A percentile compares a stretch with the other conserved stretches of the same genome.
Evolutionary conservation across 768 basidiomycete species (phyloP).

Genomic region (Tephrocybe sp.): DNA sequence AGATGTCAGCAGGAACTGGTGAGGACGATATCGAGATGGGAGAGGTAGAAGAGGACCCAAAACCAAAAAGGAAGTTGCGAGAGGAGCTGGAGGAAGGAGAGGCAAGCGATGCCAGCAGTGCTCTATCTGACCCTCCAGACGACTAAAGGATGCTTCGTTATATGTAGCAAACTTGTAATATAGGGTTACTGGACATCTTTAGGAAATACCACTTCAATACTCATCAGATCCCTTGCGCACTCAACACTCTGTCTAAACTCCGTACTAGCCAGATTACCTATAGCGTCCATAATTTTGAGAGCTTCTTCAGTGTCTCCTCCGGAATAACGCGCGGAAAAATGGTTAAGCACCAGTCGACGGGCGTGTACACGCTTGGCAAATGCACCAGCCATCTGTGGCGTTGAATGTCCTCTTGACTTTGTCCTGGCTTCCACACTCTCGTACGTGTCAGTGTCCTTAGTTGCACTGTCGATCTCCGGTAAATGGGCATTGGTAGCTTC

Average conservation of each 20-base stretch:
- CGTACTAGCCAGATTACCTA: slow-evolving; percentile 52
- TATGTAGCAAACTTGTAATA: slow-evolving; percentile 15
- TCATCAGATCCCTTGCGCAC: slow-evolving; percentile 80
- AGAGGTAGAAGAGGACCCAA: slow-evolving; percentile 78
- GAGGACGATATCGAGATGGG: slow-evolving; percentile 89
- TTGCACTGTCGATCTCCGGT: slow-evolving; percentile 57
- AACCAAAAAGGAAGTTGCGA: slow-evolving; percentile 53
- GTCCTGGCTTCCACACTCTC: slow-evolving; percentile 62
- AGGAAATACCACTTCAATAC: slow-evolving; percentile 51
- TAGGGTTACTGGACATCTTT: slow-evolving; percentile 21
- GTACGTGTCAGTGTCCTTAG: slow-evolving; percentile 61
- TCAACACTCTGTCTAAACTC: slow-evolving; percentile 57
- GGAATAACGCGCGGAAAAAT: slow-evolving; percentile 81
- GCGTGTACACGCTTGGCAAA: slow-evolving; percentile 74
- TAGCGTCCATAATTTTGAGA: slow-evolving; percentile 60
- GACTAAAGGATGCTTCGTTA: slow-evolving; percentile 29
- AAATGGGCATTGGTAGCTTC: slow-evolving; percentile 91
- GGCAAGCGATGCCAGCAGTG: slow-evolving; percentile 79
- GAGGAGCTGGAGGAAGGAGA: slow-evolving; percentile 89
- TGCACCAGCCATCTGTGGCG: slow-evolving; percentile 85
- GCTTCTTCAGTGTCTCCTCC: slow-evolving; percentile 60
- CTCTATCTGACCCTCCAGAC: slow-evolving; percentile 76
- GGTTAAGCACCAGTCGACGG: slow-evolving; percentile 69
- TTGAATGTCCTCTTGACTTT: slow-evolving; percentile 83
- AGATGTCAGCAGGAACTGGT: slow-evolving; percentile 17